These are phyloP conservation scores for Begonia fuchsioides DNA, from an alignment of 306 rosid genomes.

Conservation along the genomic window DNA sequence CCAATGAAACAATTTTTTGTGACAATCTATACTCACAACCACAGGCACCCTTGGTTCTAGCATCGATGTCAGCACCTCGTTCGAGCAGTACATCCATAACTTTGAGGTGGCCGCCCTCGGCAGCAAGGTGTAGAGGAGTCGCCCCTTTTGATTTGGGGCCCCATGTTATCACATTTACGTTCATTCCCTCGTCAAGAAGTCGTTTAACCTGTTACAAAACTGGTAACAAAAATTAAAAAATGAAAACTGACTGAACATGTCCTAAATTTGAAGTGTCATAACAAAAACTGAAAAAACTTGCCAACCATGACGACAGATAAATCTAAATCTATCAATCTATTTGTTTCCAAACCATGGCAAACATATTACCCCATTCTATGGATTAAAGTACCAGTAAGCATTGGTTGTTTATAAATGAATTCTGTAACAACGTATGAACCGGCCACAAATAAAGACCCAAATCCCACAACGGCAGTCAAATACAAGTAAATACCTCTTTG, in stretches of 20 bases:
- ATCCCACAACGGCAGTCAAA: not conserved
- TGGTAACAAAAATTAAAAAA: not conserved
- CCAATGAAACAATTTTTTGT: no score
- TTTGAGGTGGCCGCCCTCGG: conserved; percentile 85
- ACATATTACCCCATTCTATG: no score
- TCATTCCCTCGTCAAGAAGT: conserved; percentile 76
- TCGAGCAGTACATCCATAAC: conserved; percentile 94
- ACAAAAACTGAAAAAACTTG: no score
- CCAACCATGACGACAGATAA: no score
- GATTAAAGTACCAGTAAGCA: no score
- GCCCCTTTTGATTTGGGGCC: conserved; percentile 86
- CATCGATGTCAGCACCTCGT: conserved; percentile 93
- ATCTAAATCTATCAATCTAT: no score
- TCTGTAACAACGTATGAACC: no score
- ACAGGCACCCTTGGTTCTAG: conserved; percentile 86
- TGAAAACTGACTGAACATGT: not conserved
- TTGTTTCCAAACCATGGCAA: no score
- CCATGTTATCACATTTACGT: conserved; percentile 74
- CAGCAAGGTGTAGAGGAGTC: conserved; percentile 96
- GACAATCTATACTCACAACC: conserved; percentile 51
- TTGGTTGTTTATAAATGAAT: no score
- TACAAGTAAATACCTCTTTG: conserved; percentile 25
- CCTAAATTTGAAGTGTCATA: not conserved
- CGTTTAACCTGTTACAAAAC: conserved; percentile 47
- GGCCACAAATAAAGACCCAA: not conserved